Percentiles rank a stretch among this genome's conserved stretches.
These are phyloP conservation scores for Clarireedia sp. DNA, from an alignment of 2,329 filamentous ascomycete genomes.

Conservation along the genomic window DNA sequence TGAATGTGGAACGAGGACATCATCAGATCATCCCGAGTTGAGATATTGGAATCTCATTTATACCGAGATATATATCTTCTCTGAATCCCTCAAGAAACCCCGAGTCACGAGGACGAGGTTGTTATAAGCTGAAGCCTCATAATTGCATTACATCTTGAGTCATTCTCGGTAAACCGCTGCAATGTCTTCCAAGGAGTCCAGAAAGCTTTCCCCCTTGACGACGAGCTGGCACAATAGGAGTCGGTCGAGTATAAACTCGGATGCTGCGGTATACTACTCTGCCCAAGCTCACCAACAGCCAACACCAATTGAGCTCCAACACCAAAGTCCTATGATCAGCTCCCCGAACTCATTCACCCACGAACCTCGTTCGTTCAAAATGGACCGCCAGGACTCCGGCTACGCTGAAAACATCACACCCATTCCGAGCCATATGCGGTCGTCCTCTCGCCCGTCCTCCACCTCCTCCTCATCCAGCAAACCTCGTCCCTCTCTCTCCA, in stretches of 20 bases:
- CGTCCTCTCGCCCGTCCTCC: conserved; percentile 10
- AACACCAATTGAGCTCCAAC: conserved; percentile 11
- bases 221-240: conserved; percentile 22
- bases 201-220: conserved; percentile 15
- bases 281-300: conserved; percentile 16
- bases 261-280: conserved; percentile 26
- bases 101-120: too few relatives aligned
- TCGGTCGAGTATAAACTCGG: conserved; percentile 23
- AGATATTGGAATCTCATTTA: too few relatives aligned
- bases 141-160: too few relatives aligned
- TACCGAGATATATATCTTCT: too few relatives aligned
- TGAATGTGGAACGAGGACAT: too few relatives aligned
- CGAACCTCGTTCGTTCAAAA: conserved; percentile 16
- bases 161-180: too few relatives aligned
- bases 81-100: too few relatives aligned
- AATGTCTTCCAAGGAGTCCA: conserved; percentile 17
- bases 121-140: too few relatives aligned
- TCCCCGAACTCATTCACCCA: background rate
- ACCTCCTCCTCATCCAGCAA: conserved; percentile 11
- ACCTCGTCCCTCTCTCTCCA: conserved; percentile 12
- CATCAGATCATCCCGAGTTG: too few relatives aligned
- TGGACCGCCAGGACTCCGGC: conserved; percentile 27
- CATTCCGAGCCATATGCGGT: conserved; percentile 12
- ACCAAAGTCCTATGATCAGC: conserved; percentile 14
- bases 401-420: conserved; percentile 16